phyloP scores from a whole-genome alignment of 371 early-diverging fungal genomes.

The Aphelidium insulamus region DNA sequence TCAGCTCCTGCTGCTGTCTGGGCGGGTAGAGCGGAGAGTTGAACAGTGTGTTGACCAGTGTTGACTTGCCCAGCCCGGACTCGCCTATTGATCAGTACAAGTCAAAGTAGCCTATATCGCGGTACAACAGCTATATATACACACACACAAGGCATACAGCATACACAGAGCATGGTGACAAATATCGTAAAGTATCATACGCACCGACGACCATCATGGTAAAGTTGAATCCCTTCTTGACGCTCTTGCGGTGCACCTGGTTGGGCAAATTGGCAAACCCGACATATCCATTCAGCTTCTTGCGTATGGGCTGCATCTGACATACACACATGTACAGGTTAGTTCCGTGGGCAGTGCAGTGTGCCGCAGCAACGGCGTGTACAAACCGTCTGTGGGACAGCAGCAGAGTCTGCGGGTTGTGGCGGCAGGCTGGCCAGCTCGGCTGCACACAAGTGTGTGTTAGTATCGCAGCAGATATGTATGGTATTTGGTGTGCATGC shows the following conservation, averaged over 20 bases:
- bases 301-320: too few relatives aligned
- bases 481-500: too few relatives aligned
- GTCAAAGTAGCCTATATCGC: not conserved
- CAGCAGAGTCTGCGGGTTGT: too few relatives aligned
- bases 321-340: too few relatives aligned
- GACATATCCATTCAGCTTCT: slow-evolving; percentile 78
- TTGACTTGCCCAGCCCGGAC: slow-evolving; percentile 98
- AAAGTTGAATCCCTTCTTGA: slow-evolving; percentile 98
- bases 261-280: slow-evolving; percentile 97
- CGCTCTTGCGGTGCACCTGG: slow-evolving; percentile 92
- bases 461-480: too few relatives aligned
- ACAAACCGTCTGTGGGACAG: too few relatives aligned
- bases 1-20: too few relatives aligned
- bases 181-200: slow-evolving; percentile 6
- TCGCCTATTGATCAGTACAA: slow-evolving; percentile 39
- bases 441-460: too few relatives aligned
- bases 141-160: not conserved
- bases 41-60: slow-evolving; percentile 97
- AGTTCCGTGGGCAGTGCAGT: too few relatives aligned
- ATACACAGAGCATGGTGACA: not conserved
- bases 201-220: slow-evolving; percentile 91
- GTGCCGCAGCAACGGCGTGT: too few relatives aligned
- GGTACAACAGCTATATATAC: not conserved
- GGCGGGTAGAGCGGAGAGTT: slow-evolving; percentile 77
- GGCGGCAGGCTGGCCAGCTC: too few relatives aligned